Evolutionary conservation across 2,329 filamentous ascomycete genomes (phyloP).

Genomic region (Metarhizium sp.): DNA sequence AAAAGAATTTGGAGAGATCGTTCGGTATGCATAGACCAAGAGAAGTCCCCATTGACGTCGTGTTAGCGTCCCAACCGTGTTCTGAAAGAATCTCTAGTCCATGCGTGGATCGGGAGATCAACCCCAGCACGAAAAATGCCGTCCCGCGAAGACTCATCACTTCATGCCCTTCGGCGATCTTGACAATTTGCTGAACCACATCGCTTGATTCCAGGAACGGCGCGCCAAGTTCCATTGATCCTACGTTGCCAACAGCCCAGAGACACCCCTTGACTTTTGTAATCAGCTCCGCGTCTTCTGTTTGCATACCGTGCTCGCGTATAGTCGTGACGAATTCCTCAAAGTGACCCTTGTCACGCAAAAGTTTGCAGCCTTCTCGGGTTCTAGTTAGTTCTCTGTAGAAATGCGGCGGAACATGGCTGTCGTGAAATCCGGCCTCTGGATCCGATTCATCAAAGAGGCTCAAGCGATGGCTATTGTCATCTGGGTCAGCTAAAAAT

Average conservation of each 20-base stretch:
- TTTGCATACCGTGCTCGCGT: constrained; percentile 74
- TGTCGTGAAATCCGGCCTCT: constrained; percentile 50
- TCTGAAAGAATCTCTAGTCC: constrained; percentile 86
- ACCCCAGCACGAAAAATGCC: constrained; percentile 87
- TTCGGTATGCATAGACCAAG: constrained; percentile 81
- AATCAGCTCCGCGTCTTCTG: constrained; percentile 74
- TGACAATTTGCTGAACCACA: constrained; percentile 77
- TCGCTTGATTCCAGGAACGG: constrained; percentile 87
- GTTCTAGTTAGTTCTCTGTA: constrained; percentile 93
- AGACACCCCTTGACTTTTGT: constrained; percentile 94
- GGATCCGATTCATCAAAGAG: constrained; percentile 49
- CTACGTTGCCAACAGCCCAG: constrained; percentile 97
- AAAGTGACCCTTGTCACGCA: constrained; percentile 92
- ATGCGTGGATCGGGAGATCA: constrained; percentile 86
- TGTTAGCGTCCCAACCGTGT: constrained; percentile 86
- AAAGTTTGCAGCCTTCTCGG: constrained; percentile 78
- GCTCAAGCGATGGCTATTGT: constrained; percentile 46
- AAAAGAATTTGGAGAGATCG: constrained; percentile 69
- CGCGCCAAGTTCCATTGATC: constrained; percentile 93
- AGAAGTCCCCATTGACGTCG: constrained; percentile 71
- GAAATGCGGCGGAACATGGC: constrained; percentile 87
- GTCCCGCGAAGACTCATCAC: constrained; percentile 92
- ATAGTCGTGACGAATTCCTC: constrained; percentile 87
- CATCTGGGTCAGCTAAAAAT: constrained; percentile 58
- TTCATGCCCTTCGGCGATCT: constrained; percentile 78